Base-by-base conservation (phyloP, 768 basidiomycete species). In the Russula emetica region DNA sequence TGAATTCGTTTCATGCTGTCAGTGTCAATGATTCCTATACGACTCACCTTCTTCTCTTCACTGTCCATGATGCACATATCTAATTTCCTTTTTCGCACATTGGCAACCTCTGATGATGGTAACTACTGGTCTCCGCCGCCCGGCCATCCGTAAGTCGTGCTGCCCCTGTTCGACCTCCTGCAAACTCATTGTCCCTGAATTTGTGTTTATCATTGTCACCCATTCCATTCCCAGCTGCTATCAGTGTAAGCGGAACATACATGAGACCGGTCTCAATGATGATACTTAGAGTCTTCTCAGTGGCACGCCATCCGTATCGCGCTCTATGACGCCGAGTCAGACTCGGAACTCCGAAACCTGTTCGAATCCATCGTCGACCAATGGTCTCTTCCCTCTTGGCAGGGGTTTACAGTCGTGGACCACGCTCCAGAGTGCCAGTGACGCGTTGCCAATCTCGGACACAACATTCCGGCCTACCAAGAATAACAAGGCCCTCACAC, bases 381-480 rank as follows among this genome's bases (percentile, higher is more conserved):
- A 45, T 45, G n/a, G 10, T 9, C 0, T 71, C 38, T 72, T 73
- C 69, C 72, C 71, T 32, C 63, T 72, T 40, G 62, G 68, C 14
- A 59, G 53, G 20, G 58, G 67, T 42, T 52, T 67, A 26, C 45
- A 52, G 26, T 71, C 65, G 38, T 75, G 71, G 71, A 72, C 73
- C 45, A 74, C 73, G 13, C 65, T 67, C 24, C 20, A 61, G n/a
- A 61, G 64, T 28, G 59, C 68, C 3, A 8, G 55, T 2, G 68
- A 64, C 38, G 66, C 67, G 4, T 67, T 75, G n/a, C 70, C 72
- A 2, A 66, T 74, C 58, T 56, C 66, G 42, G 72, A 74, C 62
- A 36, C 59, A 26, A 74, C 73, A 13, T 65, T 73, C 67, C 70
- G 67, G 14, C 69, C 71, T 11, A 65, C 60, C 45, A 69, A 71